Conservation (phyloP, 257 asterid genomes). For the Solanum chmielewskii region DNA sequence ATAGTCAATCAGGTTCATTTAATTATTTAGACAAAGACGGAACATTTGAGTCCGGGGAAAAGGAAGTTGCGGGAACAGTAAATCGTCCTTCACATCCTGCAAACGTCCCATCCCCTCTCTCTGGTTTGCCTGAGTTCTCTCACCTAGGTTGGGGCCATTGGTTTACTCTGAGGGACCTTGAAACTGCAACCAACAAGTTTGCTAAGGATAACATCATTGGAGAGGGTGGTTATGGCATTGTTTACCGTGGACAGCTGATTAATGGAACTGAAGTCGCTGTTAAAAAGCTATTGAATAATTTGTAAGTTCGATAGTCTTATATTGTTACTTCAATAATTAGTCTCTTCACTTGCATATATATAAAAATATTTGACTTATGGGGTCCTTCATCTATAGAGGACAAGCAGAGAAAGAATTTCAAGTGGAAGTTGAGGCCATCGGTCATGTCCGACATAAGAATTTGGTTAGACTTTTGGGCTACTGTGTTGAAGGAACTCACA, state of each 20-base stretch:
- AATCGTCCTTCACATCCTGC: conserved; percentile 11
- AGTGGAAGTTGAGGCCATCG: conserved; percentile 90
- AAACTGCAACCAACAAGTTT: conserved; percentile 47
- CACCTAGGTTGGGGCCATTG: conserved; percentile 96
- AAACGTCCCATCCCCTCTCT: conserved; percentile 34
- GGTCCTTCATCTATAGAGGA: conserved; percentile 32
- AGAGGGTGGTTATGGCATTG: conserved; percentile 95
- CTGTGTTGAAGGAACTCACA: conserved; percentile 80
- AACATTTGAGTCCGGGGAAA: conserved; percentile 24
- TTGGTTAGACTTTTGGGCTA: conserved; percentile 81
- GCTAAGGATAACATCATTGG: conserved; percentile 62
- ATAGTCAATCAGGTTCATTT: conserved; percentile 27
- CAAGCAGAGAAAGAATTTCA: conserved; percentile 90
- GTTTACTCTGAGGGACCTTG: conserved; percentile 84
- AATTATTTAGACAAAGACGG: conserved; percentile 14
- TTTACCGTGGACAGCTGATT: conserved; percentile 50
- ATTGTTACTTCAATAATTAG: neutral
- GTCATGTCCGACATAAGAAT: conserved; percentile 85
- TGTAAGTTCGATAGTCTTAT: conserved; percentile 35
- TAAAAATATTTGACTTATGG: neutral
- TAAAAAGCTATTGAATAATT: conserved; percentile 67
- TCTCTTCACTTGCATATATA: neutral
- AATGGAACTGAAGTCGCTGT: conserved; percentile 75
- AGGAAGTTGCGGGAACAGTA: conserved; percentile 6
- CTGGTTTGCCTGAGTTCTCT: conserved; percentile 69